Evolutionary conservation across 257 asterid species (phyloP), one percentile per base, ranked within the genome.

Genomic region (Penstemon eatonii): DNA sequence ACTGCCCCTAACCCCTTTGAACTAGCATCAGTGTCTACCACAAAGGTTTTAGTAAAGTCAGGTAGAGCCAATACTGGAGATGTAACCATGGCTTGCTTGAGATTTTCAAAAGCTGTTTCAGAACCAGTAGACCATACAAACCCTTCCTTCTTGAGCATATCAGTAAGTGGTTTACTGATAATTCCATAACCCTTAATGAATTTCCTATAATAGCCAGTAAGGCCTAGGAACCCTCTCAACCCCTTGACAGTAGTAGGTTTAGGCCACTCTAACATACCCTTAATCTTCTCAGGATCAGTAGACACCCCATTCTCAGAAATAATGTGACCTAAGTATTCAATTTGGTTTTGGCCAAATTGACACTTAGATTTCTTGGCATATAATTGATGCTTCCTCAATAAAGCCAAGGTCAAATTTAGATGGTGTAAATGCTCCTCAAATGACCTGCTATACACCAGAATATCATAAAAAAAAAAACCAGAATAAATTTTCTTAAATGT

Each of bases 401-500:
- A 12, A 0, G 7, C 0, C 2, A 73, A 6, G 0, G 43, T 61
- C 0, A 0, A 0, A 3, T 6, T 3, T 8, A 73, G 12, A 9
- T 72, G 60, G 0, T 6, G 1, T 5, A 18, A 0, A 15, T 54
- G 76, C 0, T 5, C 33, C 1, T 25, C 41, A 4, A 11, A 4
- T 0, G 41, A 0, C 0, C 4, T 2, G 5, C 60, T 72, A 42
- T 64, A 72, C 0, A 72, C 6, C 1, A 73, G 42, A 4, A 65
- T 73, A n/a, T 73, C 63, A 39, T 58, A n/a, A n/a, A 65, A 43
- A 73, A 73, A 9, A 65, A 53, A 0, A 13, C 65, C 6, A 53
- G 3, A 0, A 59, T 5, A 40, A 15, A 57, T 4, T 49, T 49
- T 8, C 65, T 43, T 1, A 19, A 19, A 19, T 19, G 25, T 0